Evolutionary conservation across 768 basidiomycete genomes (phyloP).

Genomic region (Arthromyces matolae): DNA sequence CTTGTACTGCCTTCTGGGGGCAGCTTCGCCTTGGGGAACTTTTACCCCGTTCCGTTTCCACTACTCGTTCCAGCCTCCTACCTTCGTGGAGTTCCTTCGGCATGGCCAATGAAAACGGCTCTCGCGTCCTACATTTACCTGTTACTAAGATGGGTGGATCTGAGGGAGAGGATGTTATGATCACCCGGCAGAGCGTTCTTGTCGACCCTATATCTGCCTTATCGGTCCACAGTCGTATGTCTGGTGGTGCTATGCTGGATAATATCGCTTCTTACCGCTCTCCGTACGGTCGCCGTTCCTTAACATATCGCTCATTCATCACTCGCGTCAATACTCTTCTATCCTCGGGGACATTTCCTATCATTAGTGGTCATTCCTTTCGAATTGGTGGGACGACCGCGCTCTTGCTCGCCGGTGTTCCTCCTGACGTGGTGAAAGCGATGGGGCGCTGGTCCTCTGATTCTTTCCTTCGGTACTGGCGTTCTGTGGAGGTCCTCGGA

Average conservation of each 20-base stretch:
- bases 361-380: conserved; percentile 24
- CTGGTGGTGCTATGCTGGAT: too few relatives aligned
- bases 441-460: conserved; percentile 22
- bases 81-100: conserved; percentile 2
- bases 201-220: conserved; percentile 21
- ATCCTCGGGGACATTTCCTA: too few relatives aligned
- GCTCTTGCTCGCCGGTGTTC: conserved; percentile 17
- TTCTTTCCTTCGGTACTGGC: not conserved
- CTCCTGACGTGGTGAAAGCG: conserved; percentile 24
- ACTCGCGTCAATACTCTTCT: too few relatives aligned
- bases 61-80: not conserved
- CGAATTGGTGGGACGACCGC: conserved; percentile 22
- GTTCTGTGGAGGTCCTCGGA: too few relatives aligned
- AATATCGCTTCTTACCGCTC: too few relatives aligned
- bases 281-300: too few relatives aligned
- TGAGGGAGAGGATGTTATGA: conserved; percentile 16
- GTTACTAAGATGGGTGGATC: conserved; percentile 18
- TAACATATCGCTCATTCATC: too few relatives aligned
- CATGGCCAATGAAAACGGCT: not conserved
- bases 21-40: conserved; percentile 29
- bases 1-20: conserved; percentile 28
- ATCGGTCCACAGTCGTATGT: too few relatives aligned
- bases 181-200: conserved; percentile 6
- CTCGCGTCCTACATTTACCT: conserved; percentile 22
- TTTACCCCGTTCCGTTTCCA: not conserved